Conservation (phyloP, 116 monocot genomes). For the Cymodocea nodosa region DNA sequence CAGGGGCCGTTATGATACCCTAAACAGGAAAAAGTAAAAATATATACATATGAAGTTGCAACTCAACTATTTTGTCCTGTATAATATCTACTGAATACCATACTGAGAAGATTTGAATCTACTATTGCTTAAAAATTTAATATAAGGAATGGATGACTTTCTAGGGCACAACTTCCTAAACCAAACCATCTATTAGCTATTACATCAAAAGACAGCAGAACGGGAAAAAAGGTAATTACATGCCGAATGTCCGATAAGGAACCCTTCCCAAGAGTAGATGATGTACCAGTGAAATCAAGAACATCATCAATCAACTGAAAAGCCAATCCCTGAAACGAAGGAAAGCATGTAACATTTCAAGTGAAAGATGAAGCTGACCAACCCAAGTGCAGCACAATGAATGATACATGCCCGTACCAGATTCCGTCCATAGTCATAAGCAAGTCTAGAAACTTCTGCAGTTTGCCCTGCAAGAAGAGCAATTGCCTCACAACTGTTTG, state of each 20-base stretch:
- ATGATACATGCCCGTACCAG: constrained; percentile 35
- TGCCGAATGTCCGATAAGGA: constrained; percentile 85
- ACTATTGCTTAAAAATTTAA: not conserved
- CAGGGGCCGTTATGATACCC: constrained; percentile 74
- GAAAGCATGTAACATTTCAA: not conserved
- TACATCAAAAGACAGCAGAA: not conserved
- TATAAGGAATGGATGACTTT: no score
- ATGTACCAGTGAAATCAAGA: constrained; percentile 94
- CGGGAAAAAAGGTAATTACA: constrained; percentile 27
- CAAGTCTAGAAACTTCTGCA: constrained; percentile 67
- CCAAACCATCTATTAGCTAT: not conserved
- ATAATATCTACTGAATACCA: no score
- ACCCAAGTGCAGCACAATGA: not conserved
- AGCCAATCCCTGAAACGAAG: constrained; percentile 58
- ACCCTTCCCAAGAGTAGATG: constrained; percentile 76
- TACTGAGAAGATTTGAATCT: no score
- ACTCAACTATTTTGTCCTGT: no score
- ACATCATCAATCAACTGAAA: constrained; percentile 96
- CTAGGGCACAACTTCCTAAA: no score
- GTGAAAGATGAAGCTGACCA: no score
- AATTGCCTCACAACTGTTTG: constrained; percentile 89
- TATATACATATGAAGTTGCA: no score
- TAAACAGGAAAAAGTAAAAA: constrained; percentile 5
- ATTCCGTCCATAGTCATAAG: constrained; percentile 81
- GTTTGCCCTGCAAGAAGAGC: constrained; percentile 88